These are phyloP conservation scores for Phlyctochytrium arcticum DNA, from an alignment of 192 early-diverging fungal genomes.

Conservation along the genomic window DNA sequence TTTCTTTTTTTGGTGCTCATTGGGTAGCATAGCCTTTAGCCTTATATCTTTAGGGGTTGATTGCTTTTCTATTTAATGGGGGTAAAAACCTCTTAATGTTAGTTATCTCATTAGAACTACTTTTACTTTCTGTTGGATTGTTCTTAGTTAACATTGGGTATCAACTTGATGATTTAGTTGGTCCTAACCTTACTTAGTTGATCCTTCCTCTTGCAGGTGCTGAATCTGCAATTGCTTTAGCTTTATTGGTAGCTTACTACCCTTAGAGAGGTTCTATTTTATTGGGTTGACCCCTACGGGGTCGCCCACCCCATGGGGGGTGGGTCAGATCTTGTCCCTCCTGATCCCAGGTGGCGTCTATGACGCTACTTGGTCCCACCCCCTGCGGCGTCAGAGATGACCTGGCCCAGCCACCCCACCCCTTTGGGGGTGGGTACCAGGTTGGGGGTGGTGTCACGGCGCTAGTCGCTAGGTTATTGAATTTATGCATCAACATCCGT, in stretches of 20 bases:
- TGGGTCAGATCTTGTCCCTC: too few species aligned
- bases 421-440: too few species aligned
- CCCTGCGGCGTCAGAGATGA: too few species aligned
- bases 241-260: neutral
- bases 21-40: too few species aligned
- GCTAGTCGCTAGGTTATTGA: neutral
- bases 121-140: constrained; percentile 8
- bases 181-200: neutral
- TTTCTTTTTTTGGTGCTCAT: neutral
- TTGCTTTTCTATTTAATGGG: constrained; percentile 12
- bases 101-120: constrained; percentile 8
- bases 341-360: too few species aligned
- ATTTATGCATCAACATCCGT: too few species aligned
- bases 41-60: constrained; percentile 1
- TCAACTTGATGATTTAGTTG: constrained; percentile 1
- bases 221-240: neutral
- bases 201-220: neutral
- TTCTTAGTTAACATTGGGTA: constrained; percentile 6
- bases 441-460: too few species aligned
- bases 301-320: too few species aligned
- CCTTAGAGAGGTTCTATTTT: neutral
- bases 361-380: too few species aligned
- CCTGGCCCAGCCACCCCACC: too few species aligned
- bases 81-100: constrained; percentile 8
- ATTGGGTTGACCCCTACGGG: neutral